phyloP scores from a whole-genome alignment of 768 basidiomycete genomes.

The Clitopilus hobsonii region DNA sequence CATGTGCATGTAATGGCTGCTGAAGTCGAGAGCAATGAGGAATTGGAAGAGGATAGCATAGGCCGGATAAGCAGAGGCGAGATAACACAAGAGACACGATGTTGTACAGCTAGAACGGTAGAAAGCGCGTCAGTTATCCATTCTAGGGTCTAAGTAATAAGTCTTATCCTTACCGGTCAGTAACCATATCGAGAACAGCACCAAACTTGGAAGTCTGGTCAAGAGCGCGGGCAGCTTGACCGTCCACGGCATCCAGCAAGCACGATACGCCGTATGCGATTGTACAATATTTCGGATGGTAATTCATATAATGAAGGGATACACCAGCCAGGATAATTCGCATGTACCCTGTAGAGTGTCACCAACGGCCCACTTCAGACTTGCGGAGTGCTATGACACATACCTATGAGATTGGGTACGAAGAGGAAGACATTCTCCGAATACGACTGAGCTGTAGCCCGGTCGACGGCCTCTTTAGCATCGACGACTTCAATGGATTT shows the following conservation, averaged over 20 bases:
- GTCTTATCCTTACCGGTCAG: conserved; percentile 72
- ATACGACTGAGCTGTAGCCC: conserved; percentile 80
- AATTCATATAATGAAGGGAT: conserved; percentile 90
- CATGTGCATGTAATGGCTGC: conserved; percentile 99
- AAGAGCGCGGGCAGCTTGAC: conserved; percentile 83
- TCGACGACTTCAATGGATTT: conserved; percentile 68
- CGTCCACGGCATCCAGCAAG: conserved; percentile 93
- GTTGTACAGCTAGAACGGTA: conserved; percentile 77
- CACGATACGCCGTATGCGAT: conserved; percentile 86
- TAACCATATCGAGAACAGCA: conserved; percentile 98
- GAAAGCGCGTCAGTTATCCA: background rate
- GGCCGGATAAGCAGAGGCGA: conserved; percentile 85
- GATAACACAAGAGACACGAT: conserved; percentile 89
- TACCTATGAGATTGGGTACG: conserved; percentile 94
- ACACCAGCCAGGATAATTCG: conserved; percentile 88
- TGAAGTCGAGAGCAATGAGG: conserved; percentile 95
- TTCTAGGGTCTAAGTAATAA: conserved; percentile 3
- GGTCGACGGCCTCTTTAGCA: conserved; percentile 81
- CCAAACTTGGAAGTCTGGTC: conserved; percentile 96
- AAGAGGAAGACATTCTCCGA: conserved; percentile 98
- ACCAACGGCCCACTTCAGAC: conserved; percentile 7
- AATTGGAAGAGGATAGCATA: conserved; percentile 87
- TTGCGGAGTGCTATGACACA: conserved; percentile 19
- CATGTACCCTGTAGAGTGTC: conserved; percentile 93
- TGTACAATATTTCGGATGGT: conserved; percentile 91